Percentiles rank a stretch among this genome's conserved stretches.
Conservation (phyloP, 805 yeast genomes). For the Zygoascus tannicola region DNA sequence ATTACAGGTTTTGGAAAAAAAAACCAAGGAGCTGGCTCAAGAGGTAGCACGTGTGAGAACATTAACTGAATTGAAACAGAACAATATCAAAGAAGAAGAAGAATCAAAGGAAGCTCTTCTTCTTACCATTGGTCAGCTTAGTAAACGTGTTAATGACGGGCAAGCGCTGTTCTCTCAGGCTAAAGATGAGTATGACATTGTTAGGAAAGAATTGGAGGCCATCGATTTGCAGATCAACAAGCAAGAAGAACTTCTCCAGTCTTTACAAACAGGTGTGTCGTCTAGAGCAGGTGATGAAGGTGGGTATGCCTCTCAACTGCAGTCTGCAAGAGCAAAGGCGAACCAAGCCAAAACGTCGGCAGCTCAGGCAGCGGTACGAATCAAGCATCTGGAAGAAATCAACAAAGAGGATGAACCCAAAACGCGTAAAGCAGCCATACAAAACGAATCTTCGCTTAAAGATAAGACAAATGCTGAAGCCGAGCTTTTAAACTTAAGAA, state of each 20-base stretch:
- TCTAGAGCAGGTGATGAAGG: constrained; percentile 66
- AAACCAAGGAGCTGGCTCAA: constrained; percentile 50
- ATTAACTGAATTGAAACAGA: constrained; percentile 45
- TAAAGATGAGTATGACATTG: constrained; percentile 37
- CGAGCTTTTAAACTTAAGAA: constrained; percentile 33
- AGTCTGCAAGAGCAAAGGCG: constrained; percentile 47
- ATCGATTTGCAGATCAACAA: constrained; percentile 41
- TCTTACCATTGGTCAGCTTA: constrained; percentile 29
- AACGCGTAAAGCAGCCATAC: constrained; percentile 43
- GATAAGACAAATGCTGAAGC: constrained; percentile 37
- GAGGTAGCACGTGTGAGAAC: constrained; percentile 62
- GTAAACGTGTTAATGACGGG: constrained; percentile 21
- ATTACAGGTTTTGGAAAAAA: constrained; percentile 48
- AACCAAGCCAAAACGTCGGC: constrained; percentile 46
- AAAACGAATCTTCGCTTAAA: constrained; percentile 33
- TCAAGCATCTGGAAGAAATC: constrained; percentile 48
- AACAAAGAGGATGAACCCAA: constrained; percentile 31
- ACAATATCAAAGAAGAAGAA: constrained; percentile 49
- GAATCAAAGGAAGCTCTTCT: constrained; percentile 30
- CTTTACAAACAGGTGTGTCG: constrained; percentile 83
- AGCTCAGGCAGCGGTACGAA: constrained; percentile 51
- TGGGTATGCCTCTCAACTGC: constrained; percentile 68
- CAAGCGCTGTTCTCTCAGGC: constrained; percentile 31
- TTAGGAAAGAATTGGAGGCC: constrained; percentile 37
- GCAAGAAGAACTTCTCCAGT: constrained; percentile 72